Conservation (phyloP, 2,329 filamentous ascomycete species). For the Massarina eburnea region DNA sequence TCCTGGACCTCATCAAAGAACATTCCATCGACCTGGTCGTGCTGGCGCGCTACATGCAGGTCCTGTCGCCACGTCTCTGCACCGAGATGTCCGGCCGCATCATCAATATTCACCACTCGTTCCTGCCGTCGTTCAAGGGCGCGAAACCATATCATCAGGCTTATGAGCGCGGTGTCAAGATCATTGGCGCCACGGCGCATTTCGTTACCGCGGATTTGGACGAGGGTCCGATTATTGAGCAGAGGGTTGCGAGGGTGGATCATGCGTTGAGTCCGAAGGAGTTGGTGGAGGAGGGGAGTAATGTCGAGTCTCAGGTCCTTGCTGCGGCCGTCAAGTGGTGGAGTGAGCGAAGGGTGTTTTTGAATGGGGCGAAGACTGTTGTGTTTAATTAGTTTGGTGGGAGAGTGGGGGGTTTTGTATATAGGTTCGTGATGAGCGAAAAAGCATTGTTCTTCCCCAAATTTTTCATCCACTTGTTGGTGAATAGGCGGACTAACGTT, state of each 20-base stretch:
- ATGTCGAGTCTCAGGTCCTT: constrained; percentile 80
- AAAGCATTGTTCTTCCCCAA: background rate
- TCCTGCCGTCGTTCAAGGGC: constrained; percentile 85
- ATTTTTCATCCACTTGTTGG: no score
- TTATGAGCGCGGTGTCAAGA: constrained; percentile 83
- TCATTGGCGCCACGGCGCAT: constrained; percentile 82
- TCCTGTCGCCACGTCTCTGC: constrained; percentile 74
- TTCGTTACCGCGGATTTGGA: constrained; percentile 84
- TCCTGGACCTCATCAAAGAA: constrained; percentile 69
- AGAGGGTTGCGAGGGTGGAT: constrained; percentile 75
- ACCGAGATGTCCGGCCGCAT: constrained; percentile 79
- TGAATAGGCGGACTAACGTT: no score
- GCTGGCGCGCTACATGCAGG: constrained; percentile 85
- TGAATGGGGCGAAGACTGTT: constrained; percentile 79
- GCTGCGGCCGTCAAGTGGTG: constrained; percentile 83
- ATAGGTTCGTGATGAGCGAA: background rate
- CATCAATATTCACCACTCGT: constrained; percentile 91
- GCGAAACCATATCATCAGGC: constrained; percentile 88
- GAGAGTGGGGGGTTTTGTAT: background rate
- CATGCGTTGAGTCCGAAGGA: constrained; percentile 76
- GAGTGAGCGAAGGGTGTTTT: constrained; percentile 73
- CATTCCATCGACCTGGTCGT: constrained; percentile 77
- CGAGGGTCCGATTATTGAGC: constrained; percentile 86
- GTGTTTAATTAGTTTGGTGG: constrained; percentile 61
- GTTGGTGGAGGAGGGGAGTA: constrained; percentile 77